Base-by-base conservation (phyloP, 1,139 yeast species). In the Pichia sp. region DNA sequence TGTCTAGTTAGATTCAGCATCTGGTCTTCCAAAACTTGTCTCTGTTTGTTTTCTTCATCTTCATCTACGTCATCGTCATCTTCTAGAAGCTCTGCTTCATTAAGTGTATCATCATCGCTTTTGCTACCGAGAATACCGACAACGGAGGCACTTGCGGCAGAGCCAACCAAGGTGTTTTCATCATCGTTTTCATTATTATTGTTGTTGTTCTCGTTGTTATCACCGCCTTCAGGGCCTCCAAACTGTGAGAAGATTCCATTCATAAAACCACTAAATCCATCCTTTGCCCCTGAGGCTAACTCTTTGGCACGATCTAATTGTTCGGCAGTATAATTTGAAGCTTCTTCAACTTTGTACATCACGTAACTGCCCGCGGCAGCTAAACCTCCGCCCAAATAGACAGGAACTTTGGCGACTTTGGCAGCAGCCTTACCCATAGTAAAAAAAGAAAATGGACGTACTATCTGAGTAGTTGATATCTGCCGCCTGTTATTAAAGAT, bases 291-390 rank as follows among this genome's bases (percentile, higher is more conserved):
- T 46, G 72, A 73, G 2, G 65, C 73, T 60, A 82, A 65, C 62
- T 80, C 95, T 67, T 80, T 79, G 22, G 85, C 71, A 48, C 81
- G 74, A 8, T 75, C 74, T 46, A 90, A 62, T 65, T 80, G 80
- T 55, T 87, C 96, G 50, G 75, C 75, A 0, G 96, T 80, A 61
- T 78, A 88, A 42, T 68, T 74, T 0, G 89, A 77, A 0, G 95
- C 96, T 68, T 91, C 95, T 55, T 90, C 96, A 3, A 90, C 87
- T 67, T 93, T 91, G 67, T 90, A 90, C 28, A 91, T 89, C 46
- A 90, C 84, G 65, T 90, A 93, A 3, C 96, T 86, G 0, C 96
- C 96, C 3, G 96, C 96, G 8, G 97, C 98, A 1, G 96, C 96
- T 44, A 90, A 70, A 0, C 96, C 89, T 8, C 96, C 95, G 1